Conservation (phyloP, 345 rosid species). For the Populus euphratica region DNA sequence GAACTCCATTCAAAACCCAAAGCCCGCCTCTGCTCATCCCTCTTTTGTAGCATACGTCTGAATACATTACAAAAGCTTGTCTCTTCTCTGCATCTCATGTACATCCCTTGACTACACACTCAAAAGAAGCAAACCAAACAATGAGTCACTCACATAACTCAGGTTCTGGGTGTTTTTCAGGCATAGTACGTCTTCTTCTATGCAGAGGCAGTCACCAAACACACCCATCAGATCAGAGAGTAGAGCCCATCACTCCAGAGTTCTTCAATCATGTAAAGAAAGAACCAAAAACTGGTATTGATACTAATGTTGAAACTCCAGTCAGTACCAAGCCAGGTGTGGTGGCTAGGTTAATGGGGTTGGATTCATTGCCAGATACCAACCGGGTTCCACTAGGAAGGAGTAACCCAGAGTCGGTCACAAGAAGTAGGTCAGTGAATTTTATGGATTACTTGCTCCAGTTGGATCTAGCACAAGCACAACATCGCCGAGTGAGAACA, state of each 20-base stretch:
- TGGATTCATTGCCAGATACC: conserved; percentile 56
- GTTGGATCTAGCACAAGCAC: conserved; percentile 32
- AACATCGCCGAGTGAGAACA: conserved; percentile 57
- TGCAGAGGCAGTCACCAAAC: conserved; percentile 71
- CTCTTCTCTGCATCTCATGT: not conserved
- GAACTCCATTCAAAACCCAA: conserved; percentile 20
- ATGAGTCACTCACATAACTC: conserved; percentile 36
- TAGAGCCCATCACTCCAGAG: conserved; percentile 23
- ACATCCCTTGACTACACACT: not conserved
- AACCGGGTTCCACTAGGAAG: conserved; percentile 36
- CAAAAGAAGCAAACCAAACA: not conserved
- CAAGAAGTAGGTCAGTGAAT: conserved; percentile 78
- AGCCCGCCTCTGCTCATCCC: conserved; percentile 22
- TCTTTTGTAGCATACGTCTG: not conserved
- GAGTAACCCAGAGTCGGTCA: conserved; percentile 40
- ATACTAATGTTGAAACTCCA: conserved; percentile 11
- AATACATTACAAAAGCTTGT: too few relatives aligned
- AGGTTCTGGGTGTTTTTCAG: conserved; percentile 59
- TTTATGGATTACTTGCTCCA: conserved; percentile 74
- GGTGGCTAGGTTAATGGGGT: conserved; percentile 86
- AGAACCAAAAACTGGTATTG: not conserved
- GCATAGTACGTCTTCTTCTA: conserved; percentile 50
- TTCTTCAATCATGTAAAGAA: conserved; percentile 21
- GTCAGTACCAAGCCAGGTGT: conserved; percentile 47
- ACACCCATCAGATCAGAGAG: conserved; percentile 49